Base-by-base conservation (phyloP, 768 basidiomycete species). In the Leccinum variicolor region DNA sequence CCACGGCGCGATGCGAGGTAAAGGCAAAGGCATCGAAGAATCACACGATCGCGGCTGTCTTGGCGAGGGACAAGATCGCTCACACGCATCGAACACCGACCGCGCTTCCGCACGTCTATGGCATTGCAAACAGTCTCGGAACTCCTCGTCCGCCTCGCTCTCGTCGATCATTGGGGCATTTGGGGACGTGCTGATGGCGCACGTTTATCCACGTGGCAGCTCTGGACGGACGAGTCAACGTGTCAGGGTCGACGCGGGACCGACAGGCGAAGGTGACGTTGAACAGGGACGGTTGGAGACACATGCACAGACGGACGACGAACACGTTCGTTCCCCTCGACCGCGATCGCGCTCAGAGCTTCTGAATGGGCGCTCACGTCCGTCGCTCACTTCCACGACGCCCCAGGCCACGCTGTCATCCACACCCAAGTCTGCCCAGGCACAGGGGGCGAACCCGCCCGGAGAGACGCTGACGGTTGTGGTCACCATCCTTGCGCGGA, bases 391-490 rank as follows among this genome's bases (percentile, higher is more conserved):
- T 19, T 41, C 39, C n/a, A 41, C n/a, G 39, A 41, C 39, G 21
- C 52, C 10, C 4, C 29, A 14, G 23, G 23, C 45, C 45, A 21
- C 9, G 43, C 25, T 41, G 39, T 9, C 39, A 41, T n/a, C 39
- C 31, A 5, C 46, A 8, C n/a, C 50, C 0, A 23, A 52, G 5
- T 31, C 31, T 4, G 8, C 53, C 3, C 52, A 8, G 1, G 25
- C 14, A 10, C 52, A 23, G 14, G 25, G n/a, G 50, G 28, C 69
- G 69, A 56, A 34, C 26, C 57, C 54, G 3, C 77, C 78, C 1
- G 92, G 92, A 3, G 94, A 97, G 78, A 85, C 86, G 28, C 84
- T 80, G 68, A 94, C 94, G 3, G 84, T 98, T 15, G 68, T 87
- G n/a, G 81, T 98, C 14, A 83, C 92, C 3, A 83, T 98, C n/a